Percentiles rank a stretch among this genome's conserved stretches.
Evolutionary conservation across 2,329 filamentous ascomycete genomes (phyloP).

Genomic region (Dryadomyces quercus-mongolicae): DNA sequence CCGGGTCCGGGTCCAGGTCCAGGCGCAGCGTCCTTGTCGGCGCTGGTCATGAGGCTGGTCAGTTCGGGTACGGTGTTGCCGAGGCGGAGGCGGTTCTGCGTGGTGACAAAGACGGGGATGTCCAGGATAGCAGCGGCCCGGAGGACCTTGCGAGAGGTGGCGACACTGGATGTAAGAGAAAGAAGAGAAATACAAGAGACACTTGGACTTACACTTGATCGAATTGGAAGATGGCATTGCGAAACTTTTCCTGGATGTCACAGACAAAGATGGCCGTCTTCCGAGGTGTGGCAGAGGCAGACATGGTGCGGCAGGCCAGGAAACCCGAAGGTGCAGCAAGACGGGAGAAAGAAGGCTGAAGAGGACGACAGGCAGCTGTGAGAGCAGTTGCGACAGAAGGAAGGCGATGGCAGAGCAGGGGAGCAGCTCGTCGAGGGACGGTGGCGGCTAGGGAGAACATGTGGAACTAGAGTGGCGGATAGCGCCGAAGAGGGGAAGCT

Average conservation of each 20-base stretch:
- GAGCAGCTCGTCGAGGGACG: not conserved
- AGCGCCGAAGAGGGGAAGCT: not conserved
- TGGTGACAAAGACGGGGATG: slow-evolving; percentile 76
- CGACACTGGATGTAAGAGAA: slow-evolving; percentile 33
- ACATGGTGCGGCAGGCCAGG: slow-evolving; percentile 2
- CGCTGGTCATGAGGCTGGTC: slow-evolving; percentile 34
- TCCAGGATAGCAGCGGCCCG: slow-evolving; percentile 50
- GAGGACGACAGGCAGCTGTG: not conserved
- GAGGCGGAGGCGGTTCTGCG: slow-evolving; percentile 67
- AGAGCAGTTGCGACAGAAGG: not conserved
- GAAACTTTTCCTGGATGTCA: slow-evolving; percentile 91
- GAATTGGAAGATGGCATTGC: slow-evolving; percentile 71
- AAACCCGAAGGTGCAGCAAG: not conserved
- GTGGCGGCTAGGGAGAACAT: not conserved
- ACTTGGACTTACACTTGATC: slow-evolving; percentile 60
- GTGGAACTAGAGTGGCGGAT: not conserved
- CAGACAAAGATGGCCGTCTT: slow-evolving; percentile 52
- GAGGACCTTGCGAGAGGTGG: slow-evolving; percentile 57
- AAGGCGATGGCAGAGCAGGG: not conserved
- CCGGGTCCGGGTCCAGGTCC: slow-evolving; percentile 29
- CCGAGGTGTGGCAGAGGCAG: not conserved
- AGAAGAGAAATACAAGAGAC: not conserved
- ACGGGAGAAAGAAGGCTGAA: not conserved
- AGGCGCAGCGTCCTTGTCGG: no score
- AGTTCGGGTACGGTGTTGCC: slow-evolving; percentile 72